These are phyloP conservation scores for Phlebiopsis flavidoalba DNA, from an alignment of 768 basidiomycete species.

Conservation along the genomic window DNA sequence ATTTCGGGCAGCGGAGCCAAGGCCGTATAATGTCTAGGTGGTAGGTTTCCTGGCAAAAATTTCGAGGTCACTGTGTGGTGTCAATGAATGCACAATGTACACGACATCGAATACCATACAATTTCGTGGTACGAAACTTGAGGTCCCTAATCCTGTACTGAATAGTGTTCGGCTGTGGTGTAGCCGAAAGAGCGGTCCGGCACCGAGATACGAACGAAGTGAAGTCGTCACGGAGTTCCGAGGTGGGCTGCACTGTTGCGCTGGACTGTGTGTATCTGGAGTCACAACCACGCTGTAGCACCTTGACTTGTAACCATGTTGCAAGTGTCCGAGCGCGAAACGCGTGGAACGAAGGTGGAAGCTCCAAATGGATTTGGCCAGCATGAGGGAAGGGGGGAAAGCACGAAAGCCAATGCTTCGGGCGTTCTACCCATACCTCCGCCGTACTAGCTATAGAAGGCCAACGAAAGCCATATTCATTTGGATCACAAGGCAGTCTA, in stretches of 20 bases:
- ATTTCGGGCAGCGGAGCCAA: conserved; percentile 9
- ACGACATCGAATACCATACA: neutral
- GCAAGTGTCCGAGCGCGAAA: neutral
- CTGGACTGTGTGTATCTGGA: neutral
- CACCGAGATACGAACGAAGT: neutral
- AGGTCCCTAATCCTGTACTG: neutral
- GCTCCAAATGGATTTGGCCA: neutral
- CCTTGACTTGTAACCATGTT: neutral
- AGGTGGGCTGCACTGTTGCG: neutral
- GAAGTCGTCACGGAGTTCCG: neutral
- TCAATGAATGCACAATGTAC: neutral
- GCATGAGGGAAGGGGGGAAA: neutral
- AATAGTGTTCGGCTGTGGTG: neutral
- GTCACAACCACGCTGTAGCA: neutral
- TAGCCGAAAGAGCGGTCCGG: neutral
- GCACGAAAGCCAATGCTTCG: too few relatives aligned
- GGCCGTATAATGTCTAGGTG: neutral
- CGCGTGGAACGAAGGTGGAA: neutral
- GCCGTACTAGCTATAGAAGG: too few relatives aligned
- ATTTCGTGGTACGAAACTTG: neutral
- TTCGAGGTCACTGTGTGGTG: neutral
- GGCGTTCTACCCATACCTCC: too few relatives aligned
- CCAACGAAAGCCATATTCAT: too few relatives aligned
- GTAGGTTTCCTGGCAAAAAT: neutral
- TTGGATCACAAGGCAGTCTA: too few relatives aligned